Evolutionary conservation across 768 basidiomycete genomes (phyloP).

Genomic region (Pilatotrama ljubarskyi): DNA sequence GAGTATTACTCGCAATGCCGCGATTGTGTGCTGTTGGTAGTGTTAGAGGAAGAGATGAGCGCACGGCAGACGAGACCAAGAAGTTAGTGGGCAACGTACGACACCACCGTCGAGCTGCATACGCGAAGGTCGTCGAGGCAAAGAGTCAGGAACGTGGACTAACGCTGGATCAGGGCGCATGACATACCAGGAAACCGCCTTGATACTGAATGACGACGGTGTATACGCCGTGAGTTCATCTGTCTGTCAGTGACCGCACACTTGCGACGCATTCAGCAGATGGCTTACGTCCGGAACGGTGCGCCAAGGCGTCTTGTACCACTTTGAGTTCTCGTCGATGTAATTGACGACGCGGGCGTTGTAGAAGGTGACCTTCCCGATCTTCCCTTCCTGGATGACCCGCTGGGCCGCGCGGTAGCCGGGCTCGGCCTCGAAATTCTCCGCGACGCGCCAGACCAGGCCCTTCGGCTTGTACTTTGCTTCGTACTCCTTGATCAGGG

Average conservation of each 20-base stretch:
- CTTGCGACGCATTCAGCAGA: not conserved
- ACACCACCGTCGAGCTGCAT: conserved; percentile 77
- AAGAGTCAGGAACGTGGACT: conserved; percentile 10
- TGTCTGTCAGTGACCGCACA: not conserved
- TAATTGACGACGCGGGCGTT: conserved; percentile 51
- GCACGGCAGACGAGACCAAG: not conserved
- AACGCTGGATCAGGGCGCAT: conserved; percentile 16
- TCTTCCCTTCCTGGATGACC: conserved; percentile 55
- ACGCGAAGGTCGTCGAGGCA: conserved; percentile 15
- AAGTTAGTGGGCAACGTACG: conserved; percentile 41
- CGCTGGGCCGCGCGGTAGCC: conserved; percentile 50
- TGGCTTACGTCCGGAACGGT: conserved; percentile 71
- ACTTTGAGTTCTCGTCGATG: conserved; percentile 65
- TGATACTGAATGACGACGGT: conserved; percentile 51
- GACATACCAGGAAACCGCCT: conserved; percentile 77
- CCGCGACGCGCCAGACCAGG: conserved; percentile 78
- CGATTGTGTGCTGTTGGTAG: conserved; percentile 70
- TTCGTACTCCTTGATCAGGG: conserved; percentile 68
- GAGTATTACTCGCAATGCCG: conserved; percentile 62
- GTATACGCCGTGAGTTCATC: not conserved
- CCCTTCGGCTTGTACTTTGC: conserved; percentile 63
- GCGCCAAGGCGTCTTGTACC: conserved; percentile 84
- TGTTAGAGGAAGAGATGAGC: not conserved
- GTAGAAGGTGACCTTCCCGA: conserved; percentile 74
- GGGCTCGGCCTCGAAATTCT: conserved; percentile 74